These are phyloP conservation scores for Aspergillus glaucus DNA, from an alignment of 2,329 filamentous ascomycete species.

Conservation along the genomic window DNA sequence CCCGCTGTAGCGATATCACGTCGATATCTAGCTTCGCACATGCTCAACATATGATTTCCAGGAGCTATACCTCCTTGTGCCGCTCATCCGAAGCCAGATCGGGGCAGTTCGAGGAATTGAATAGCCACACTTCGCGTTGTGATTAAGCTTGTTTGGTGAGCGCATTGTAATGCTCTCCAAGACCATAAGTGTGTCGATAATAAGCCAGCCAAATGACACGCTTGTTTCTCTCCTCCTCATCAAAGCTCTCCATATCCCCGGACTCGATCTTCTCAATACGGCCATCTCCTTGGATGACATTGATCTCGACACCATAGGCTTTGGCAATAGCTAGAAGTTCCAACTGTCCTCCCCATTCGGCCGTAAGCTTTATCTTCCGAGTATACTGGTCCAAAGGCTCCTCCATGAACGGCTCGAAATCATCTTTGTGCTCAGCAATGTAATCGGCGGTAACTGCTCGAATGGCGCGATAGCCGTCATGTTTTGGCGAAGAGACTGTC, in stretches of 20 bases:
- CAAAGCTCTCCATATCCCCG: constrained; percentile 33
- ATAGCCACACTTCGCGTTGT: neutral
- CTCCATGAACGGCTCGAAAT: constrained; percentile 82
- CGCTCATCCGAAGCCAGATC: neutral
- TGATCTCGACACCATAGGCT: constrained; percentile 72
- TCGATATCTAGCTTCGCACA: too few species aligned
- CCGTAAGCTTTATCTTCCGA: constrained; percentile 72
- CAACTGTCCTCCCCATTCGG: constrained; percentile 92
- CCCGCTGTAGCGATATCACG: too few species aligned
- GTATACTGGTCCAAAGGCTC: constrained; percentile 70
- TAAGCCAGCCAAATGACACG: constrained; percentile 84
- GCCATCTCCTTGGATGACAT: constrained; percentile 76
- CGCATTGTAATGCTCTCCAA: constrained; percentile 97
- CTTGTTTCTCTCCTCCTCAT: constrained; percentile 39
- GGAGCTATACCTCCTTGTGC: too few species aligned
- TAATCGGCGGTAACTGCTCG: constrained; percentile 68
- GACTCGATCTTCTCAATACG: constrained; percentile 68
- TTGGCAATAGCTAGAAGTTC: constrained; percentile 80
- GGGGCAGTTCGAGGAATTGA: neutral
- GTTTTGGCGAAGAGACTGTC: constrained; percentile 31
- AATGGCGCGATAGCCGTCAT: constrained; percentile 58
- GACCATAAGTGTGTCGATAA: constrained; percentile 85
- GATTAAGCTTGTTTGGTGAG: constrained; percentile 47
- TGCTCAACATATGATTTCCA: too few species aligned
- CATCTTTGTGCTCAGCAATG: constrained; percentile 66